Evolutionary conservation across 2,329 filamentous ascomycete species (phyloP).

Genomic region (Botrytis porri): DNA sequence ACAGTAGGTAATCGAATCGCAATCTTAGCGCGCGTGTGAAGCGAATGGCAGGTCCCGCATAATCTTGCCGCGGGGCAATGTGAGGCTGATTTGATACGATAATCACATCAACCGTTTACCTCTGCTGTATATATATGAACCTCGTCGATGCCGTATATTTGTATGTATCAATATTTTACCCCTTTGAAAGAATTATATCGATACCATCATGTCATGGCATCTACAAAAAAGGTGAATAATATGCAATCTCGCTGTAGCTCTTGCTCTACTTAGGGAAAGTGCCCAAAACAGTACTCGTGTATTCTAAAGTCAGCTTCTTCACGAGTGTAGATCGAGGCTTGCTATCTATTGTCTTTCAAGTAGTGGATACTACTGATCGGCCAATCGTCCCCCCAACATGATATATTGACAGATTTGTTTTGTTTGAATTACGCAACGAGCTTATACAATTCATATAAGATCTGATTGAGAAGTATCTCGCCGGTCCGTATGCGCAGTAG

Average conservation of each 20-base stretch:
- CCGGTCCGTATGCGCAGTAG: no score
- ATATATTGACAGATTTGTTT: no score
- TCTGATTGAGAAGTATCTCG: no score
- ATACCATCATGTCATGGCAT: background rate
- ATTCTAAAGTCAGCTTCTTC: background rate
- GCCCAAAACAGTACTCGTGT: background rate
- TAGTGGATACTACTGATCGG: no score
- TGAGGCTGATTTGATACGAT: background rate
- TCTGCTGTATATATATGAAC: background rate
- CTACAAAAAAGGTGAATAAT: background rate
- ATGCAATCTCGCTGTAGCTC: background rate
- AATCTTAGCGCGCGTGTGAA: background rate
- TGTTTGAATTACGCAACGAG: no score
- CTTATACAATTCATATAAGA: no score
- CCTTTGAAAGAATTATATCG: background rate
- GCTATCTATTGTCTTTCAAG: background rate
- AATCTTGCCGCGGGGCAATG: background rate
- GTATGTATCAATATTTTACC: background rate
- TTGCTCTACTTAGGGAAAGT: background rate
- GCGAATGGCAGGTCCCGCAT: background rate
- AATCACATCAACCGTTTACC: background rate
- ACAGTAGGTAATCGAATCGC: background rate
- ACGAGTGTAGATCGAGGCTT: background rate
- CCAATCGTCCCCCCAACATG: no score
- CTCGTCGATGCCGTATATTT: background rate